Evolutionary conservation across 768 basidiomycete species (phyloP).

Genomic region (Mrakia frigida): DNA sequence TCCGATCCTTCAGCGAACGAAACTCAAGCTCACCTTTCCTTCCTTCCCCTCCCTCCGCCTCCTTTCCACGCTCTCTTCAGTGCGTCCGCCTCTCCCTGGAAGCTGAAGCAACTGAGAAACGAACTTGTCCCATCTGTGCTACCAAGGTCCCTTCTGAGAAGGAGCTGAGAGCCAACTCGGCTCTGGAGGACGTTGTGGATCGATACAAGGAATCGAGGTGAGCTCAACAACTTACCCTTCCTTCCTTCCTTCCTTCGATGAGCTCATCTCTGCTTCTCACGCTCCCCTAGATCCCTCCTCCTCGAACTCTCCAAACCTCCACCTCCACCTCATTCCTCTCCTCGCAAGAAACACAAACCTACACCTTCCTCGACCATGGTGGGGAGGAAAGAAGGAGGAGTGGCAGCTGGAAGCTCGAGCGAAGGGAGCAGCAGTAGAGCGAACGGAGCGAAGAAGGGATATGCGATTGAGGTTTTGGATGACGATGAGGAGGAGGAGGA

Average conservation of each 20-base stretch:
- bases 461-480: slow-evolving; percentile 8
- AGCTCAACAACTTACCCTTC: neutral
- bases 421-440: neutral
- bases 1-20: neutral
- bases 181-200: slow-evolving; percentile 9
- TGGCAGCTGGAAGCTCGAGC: neutral
- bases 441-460: neutral
- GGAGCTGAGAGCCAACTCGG: slow-evolving; percentile 13
- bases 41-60: neutral
- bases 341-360: slow-evolving; percentile 4
- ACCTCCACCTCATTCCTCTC: neutral
- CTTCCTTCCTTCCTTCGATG: neutral
- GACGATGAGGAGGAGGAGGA: slow-evolving; percentile 7
- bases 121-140: slow-evolving; percentile 9
- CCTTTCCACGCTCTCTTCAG: neutral
- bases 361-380: neutral
- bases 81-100: slow-evolving; percentile 14
- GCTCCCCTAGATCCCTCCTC: neutral
- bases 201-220: slow-evolving; percentile 5
- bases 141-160: neutral
- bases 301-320: slow-evolving; percentile 7
- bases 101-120: neutral
- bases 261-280: neutral
- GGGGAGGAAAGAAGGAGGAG: neutral
- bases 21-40: neutral